phyloP scores from a whole-genome alignment of 345 rosid genomes.

The Linum trigynum region DNA sequence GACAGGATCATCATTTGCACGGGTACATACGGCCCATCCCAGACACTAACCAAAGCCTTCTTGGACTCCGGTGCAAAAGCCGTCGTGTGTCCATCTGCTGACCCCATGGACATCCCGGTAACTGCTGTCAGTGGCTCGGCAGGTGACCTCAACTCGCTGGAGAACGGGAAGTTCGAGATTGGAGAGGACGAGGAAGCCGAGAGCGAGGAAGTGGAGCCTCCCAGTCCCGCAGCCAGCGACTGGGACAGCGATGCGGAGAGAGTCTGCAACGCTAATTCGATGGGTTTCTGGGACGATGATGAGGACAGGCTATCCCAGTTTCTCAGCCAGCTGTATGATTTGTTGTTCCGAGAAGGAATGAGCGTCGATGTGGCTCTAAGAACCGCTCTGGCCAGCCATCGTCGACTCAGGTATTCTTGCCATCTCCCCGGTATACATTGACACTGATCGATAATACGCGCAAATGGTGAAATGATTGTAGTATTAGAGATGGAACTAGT shows the following conservation, averaged over 20 bases:
- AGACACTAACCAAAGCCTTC: conserved; percentile 49
- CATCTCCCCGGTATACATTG: conserved; percentile 58
- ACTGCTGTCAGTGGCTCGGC: conserved; percentile 35
- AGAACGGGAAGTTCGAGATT: conserved; percentile 78
- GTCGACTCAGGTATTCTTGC: conserved; percentile 60
- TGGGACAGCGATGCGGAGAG: conserved; percentile 88
- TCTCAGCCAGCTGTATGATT: conserved; percentile 57
- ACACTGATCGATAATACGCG: background rate
- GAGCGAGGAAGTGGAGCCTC: conserved; percentile 53
- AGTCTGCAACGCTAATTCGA: conserved; percentile 10
- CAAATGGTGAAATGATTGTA: no score
- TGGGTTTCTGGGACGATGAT: conserved; percentile 62
- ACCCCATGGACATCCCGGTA: conserved; percentile 53
- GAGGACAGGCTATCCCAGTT: conserved; percentile 71
- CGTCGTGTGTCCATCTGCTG: conserved; percentile 56
- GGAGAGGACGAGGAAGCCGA: conserved; percentile 77
- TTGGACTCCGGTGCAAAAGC: conserved; percentile 90
- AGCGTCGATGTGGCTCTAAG: conserved; percentile 65
- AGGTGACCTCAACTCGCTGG: conserved; percentile 39
- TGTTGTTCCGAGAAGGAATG: conserved; percentile 54
- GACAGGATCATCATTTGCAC: conserved; percentile 85
- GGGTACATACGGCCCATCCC: conserved; percentile 69
- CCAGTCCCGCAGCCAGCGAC: conserved; percentile 58
- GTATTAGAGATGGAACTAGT: no score
- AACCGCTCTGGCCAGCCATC: conserved; percentile 58